A percentile compares a stretch with the other conserved stretches of the same genome.
phyloP scores from a whole-genome alignment of 192 early-diverging fungal genomes.

The Linnemannia exigua region DNA sequence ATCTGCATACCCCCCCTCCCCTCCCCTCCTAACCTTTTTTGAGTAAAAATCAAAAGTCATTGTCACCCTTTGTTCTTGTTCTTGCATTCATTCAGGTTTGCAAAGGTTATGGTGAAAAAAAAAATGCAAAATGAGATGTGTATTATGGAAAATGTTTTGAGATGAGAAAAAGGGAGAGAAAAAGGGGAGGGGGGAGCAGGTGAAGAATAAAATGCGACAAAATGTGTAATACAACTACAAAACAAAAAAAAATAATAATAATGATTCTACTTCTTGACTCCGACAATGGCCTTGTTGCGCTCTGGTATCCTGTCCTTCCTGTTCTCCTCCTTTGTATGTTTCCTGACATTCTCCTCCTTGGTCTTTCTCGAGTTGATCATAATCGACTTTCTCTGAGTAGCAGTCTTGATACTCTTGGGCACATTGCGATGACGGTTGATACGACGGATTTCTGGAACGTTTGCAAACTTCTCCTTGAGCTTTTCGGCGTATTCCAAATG shows the following conservation, averaged over 20 bases:
- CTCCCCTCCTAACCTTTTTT: too few relatives aligned
- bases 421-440: slow-evolving; percentile 90
- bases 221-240: neutral
- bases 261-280: slow-evolving; percentile 65
- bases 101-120: neutral
- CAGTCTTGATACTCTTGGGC: slow-evolving; percentile 87
- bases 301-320: slow-evolving; percentile 73
- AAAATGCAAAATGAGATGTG: neutral
- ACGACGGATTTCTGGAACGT: slow-evolving; percentile 90
- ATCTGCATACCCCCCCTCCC: too few relatives aligned
- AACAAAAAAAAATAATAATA: neutral
- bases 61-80: too few relatives aligned
- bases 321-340: slow-evolving; percentile 79
- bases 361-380: slow-evolving; percentile 84
- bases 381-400: slow-evolving; percentile 82
- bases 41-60: too few relatives aligned
- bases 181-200: neutral
- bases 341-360: slow-evolving; percentile 94
- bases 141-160: neutral
- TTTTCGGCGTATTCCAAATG: slow-evolving; percentile 86
- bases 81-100: too few relatives aligned
- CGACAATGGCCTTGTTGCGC: slow-evolving; percentile 79
- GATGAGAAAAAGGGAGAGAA: neutral
- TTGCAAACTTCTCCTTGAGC: slow-evolving; percentile 94
- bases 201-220: neutral